Evolutionary conservation across 805 yeast species (phyloP).

Genomic region (Metschnikowia anglica): DNA sequence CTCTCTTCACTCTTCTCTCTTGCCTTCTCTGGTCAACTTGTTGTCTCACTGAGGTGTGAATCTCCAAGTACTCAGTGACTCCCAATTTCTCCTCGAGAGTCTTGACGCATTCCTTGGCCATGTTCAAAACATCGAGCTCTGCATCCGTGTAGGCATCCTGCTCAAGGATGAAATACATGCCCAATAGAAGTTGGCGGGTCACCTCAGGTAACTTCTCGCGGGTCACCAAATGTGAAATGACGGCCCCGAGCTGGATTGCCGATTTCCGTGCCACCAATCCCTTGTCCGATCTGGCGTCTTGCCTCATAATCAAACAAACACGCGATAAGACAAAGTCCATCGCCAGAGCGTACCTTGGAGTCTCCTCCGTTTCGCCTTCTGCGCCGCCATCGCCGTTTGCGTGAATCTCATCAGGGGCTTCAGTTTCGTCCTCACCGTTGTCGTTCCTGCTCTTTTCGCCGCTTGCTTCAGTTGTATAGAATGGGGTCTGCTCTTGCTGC

Average conservation of each 20-base stretch:
- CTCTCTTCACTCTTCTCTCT: conserved; percentile 73
- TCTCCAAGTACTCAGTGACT: conserved; percentile 60
- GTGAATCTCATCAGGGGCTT: not conserved
- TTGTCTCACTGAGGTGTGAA: conserved; percentile 64
- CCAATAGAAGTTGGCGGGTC: conserved; percentile 52
- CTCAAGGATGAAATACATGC: conserved; percentile 52
- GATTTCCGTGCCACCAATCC: conserved; percentile 62
- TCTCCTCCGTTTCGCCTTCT: conserved; percentile 23
- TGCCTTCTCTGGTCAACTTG: conserved; percentile 60
- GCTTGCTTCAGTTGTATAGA: conserved; percentile 19
- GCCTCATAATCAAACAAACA: conserved; percentile 61
- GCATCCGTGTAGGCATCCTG: conserved; percentile 47
- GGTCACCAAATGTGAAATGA: conserved; percentile 52
- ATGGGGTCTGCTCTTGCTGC: conserved; percentile 47
- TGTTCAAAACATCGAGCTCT: conserved; percentile 49
- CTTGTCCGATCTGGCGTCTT: conserved; percentile 55
- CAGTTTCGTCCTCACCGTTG: conserved; percentile 1
- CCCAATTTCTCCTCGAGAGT: conserved; percentile 70
- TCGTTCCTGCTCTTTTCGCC: not conserved
- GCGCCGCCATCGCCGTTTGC: conserved; percentile 21
- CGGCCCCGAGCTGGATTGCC: conserved; percentile 68
- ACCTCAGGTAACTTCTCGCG: conserved; percentile 40
- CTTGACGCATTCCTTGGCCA: conserved; percentile 65
- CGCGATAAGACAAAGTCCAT: conserved; percentile 64
- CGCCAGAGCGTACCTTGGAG: conserved; percentile 33